These are phyloP conservation scores for Monosporascus sp. DNA, from an alignment of 2,329 filamentous ascomycete species.

Conservation along the genomic window DNA sequence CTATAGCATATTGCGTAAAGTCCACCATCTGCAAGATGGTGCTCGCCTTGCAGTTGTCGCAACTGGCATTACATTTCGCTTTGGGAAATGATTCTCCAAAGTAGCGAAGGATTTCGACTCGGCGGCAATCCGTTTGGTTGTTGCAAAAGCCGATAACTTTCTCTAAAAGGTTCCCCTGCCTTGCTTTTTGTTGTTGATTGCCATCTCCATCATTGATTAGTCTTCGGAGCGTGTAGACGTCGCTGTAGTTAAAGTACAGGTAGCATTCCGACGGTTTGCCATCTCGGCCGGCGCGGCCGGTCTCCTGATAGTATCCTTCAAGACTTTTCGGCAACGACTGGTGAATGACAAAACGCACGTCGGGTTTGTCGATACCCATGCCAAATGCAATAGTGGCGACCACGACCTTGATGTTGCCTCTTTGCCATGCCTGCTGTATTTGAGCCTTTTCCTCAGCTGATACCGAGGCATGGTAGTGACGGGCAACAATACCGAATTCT, in stretches of 20 bases:
- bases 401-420: constrained; percentile 75
- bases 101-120: constrained; percentile 85
- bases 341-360: constrained; percentile 95
- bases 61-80: constrained; percentile 66
- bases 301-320: constrained; percentile 98
- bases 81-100: constrained; percentile 81
- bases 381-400: constrained; percentile 98
- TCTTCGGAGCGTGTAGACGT: constrained; percentile 66
- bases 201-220: constrained; percentile 81
- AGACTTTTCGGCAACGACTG: constrained; percentile 89
- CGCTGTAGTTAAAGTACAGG: constrained; percentile 78
- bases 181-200: constrained; percentile 73
- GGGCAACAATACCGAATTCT: constrained; percentile 62
- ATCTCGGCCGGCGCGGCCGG: constrained; percentile 88
- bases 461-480: constrained; percentile 84
- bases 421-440: constrained; percentile 81
- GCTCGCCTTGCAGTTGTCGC: too few relatives aligned
- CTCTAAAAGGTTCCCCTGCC: constrained; percentile 79
- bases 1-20: constrained; percentile 65
- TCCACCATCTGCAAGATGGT: too few relatives aligned
- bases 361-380: constrained; percentile 99
- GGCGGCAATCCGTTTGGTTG: constrained; percentile 80
- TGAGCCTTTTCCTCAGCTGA: constrained; percentile 59
- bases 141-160: constrained; percentile 85
- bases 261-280: constrained; percentile 84